These are phyloP conservation scores for Suillus discolor DNA, from an alignment of 768 basidiomycete species.

Conservation along the genomic window DNA sequence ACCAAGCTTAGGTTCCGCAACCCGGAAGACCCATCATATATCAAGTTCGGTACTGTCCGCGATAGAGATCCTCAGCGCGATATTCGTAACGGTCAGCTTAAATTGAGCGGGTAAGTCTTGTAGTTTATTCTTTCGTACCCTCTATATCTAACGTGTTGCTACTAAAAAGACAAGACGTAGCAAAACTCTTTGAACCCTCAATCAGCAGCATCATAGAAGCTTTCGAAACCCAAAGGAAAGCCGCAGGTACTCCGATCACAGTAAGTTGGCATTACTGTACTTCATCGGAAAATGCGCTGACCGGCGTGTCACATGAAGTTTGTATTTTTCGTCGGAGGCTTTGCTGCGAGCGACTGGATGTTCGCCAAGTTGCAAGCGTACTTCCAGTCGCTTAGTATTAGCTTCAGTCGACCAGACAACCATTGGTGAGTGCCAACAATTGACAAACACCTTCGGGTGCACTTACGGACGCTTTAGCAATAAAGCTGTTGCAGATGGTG, in stretches of 20 bases:
- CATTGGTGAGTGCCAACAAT: slow-evolving; percentile 46
- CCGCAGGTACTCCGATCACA: slow-evolving; percentile 33
- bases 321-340: slow-evolving; percentile 56
- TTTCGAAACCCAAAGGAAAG: slow-evolving; percentile 34
- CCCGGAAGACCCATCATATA: slow-evolving; percentile 39
- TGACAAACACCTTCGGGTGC: not conserved
- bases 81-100: slow-evolving; percentile 42
- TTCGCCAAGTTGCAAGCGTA: slow-evolving; percentile 43
- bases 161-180: slow-evolving; percentile 37
- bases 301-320: slow-evolving; percentile 19
- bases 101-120: slow-evolving; percentile 36
- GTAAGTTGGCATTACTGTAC: slow-evolving; percentile 22
- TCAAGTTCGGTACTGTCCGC: slow-evolving; percentile 42
- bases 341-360: slow-evolving; percentile 53
- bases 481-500: slow-evolving; percentile 59
- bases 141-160: not conserved
- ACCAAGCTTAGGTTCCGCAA: slow-evolving; percentile 48
- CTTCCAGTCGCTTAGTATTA: slow-evolving; percentile 41
- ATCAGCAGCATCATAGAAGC: slow-evolving; percentile 39
- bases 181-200: slow-evolving; percentile 46
- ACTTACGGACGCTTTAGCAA: slow-evolving; percentile 32
- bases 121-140: not conserved
- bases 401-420: slow-evolving; percentile 51
- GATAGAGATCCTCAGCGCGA: slow-evolving; percentile 41
- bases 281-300: not conserved